Conservation (phyloP, 768 basidiomycete species). For the Cantharellus anzutake region DNA sequence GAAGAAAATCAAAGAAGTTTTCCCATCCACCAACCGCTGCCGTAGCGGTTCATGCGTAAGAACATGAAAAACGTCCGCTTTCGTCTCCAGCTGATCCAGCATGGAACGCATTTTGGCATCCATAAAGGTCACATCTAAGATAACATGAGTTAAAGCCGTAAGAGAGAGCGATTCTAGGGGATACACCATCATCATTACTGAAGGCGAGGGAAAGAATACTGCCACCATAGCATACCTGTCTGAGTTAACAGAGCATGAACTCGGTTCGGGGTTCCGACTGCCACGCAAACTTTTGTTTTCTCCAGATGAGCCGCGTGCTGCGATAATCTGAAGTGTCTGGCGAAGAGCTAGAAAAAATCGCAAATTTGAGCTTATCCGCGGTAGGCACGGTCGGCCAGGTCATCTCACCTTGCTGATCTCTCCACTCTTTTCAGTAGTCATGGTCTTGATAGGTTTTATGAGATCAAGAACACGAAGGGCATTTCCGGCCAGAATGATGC, state of each 20-base stretch:
- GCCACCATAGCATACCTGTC: slow-evolving; percentile 14
- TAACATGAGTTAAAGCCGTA: slow-evolving; percentile 64
- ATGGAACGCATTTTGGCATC: slow-evolving; percentile 62
- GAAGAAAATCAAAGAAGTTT: slow-evolving; percentile 64
- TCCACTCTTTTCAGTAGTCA: slow-evolving; percentile 63
- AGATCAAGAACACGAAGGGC: slow-evolving; percentile 86
- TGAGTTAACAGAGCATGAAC: slow-evolving; percentile 54
- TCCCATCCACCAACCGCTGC: slow-evolving; percentile 24
- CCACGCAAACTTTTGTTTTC: slow-evolving; percentile 71
- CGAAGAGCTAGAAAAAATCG: slow-evolving; percentile 39
- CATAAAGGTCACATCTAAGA: slow-evolving; percentile 53
- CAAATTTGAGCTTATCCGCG: background rate
- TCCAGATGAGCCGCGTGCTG: slow-evolving; percentile 73
- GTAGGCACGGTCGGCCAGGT: background rate
- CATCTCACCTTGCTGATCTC: slow-evolving; percentile 57
- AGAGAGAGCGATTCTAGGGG: slow-evolving; percentile 44
- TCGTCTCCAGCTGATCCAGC: slow-evolving; percentile 67
- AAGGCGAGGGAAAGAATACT: background rate
- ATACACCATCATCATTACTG: background rate
- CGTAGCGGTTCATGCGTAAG: slow-evolving; percentile 29
- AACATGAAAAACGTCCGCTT: slow-evolving; percentile 65
- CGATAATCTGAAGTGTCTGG: slow-evolving; percentile 80
- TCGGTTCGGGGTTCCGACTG: slow-evolving; percentile 83
- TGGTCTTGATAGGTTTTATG: slow-evolving; percentile 51
- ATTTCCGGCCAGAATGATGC: slow-evolving; percentile 72